These are phyloP conservation scores for Handroanthus guayacan DNA, from an alignment of 257 asterid genomes.

Conservation along the genomic window DNA sequence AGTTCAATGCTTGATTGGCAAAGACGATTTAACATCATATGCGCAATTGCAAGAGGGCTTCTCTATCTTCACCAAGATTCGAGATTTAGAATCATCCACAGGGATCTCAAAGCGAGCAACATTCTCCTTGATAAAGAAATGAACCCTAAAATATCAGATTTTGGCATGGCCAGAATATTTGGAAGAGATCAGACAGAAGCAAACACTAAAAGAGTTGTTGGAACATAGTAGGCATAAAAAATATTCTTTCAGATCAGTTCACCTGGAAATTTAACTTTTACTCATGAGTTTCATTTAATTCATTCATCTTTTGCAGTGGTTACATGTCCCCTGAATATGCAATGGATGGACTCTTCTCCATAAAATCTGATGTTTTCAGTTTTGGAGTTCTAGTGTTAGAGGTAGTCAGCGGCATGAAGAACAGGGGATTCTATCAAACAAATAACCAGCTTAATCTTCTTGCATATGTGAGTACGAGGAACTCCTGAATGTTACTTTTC, in stretches of 20 bases:
- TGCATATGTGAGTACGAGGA: constrained; percentile 61
- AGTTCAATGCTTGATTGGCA: constrained; percentile 65
- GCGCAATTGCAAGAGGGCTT: constrained; percentile 75
- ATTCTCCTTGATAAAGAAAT: constrained; percentile 68
- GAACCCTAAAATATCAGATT: constrained; percentile 83
- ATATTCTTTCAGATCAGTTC: not conserved
- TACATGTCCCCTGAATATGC: constrained; percentile 91
- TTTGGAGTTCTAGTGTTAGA: constrained; percentile 81
- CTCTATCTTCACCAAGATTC: constrained; percentile 84
- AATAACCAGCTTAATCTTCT: constrained; percentile 73
- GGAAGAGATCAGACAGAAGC: constrained; percentile 82
- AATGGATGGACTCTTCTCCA: constrained; percentile 81
- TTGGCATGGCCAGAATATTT: constrained; percentile 87
- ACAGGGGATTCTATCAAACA: constrained; percentile 75
- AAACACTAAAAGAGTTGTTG: constrained; percentile 71
- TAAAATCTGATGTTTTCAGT: constrained; percentile 78
- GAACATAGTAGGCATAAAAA: constrained; percentile 67
- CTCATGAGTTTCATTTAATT: not conserved
- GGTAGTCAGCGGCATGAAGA: constrained; percentile 69
- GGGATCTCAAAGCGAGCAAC: constrained; percentile 86
- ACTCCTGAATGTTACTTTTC: not conserved
- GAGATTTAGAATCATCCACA: constrained; percentile 75
- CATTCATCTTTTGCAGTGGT: constrained; percentile 52
- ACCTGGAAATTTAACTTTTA: not conserved
- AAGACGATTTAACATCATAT: constrained; percentile 68